Base-by-base conservation (phyloP, 139 green algal species). In the Deuterostichococcus epilithicus region DNA sequence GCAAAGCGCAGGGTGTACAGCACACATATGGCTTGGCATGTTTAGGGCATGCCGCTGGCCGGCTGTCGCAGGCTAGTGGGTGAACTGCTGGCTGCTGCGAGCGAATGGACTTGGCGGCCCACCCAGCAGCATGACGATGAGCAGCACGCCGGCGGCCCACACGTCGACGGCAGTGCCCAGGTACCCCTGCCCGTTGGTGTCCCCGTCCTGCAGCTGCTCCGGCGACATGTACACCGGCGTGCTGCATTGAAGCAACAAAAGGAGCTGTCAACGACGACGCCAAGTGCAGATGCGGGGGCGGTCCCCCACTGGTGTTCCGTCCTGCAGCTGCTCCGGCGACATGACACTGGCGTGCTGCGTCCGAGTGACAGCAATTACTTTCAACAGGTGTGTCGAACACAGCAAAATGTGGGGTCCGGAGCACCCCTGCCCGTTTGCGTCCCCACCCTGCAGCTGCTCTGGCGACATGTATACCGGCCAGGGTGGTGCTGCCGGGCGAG, bases 181-280 rank as follows among this genome's bases (percentile, higher is more conserved):
- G 75, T 92, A 94, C 3, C 85, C 86, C 32, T 74, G 72, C 28
- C 69, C 66, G 45, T 89, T 87, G 73, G 88, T 2, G 70, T 75
- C 73, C 35, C 70, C 36, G 5, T 75, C 28, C 52, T 75, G 63
- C 70, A 80, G 90, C n/a, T 94, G 74, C 85, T 95, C 88, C 10
- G 91, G 88, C 0, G 87, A 87, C 89, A 94, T 95, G 80, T 92
- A 95, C 26, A 91, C 87, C 0, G 91, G 91, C 25, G 91, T 95
- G 35, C 87, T 84, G 79, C 73, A 77, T 3, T 22, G 1, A 22
- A 52, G 13, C 42, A 52, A 8, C 42, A 8, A 52, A n/a, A n/a
- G n/a, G n/a, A n/a, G n/a, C n/a, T n/a, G n/a, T n/a, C n/a, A n/a
- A n/a, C n/a, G n/a, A n/a, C n/a, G n/a, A n/a, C n/a, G n/a, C n/a